Evolutionary conservation across 495 filamentous ascomycete species (phyloP).

Genomic region (Neurospora terricola): DNA sequence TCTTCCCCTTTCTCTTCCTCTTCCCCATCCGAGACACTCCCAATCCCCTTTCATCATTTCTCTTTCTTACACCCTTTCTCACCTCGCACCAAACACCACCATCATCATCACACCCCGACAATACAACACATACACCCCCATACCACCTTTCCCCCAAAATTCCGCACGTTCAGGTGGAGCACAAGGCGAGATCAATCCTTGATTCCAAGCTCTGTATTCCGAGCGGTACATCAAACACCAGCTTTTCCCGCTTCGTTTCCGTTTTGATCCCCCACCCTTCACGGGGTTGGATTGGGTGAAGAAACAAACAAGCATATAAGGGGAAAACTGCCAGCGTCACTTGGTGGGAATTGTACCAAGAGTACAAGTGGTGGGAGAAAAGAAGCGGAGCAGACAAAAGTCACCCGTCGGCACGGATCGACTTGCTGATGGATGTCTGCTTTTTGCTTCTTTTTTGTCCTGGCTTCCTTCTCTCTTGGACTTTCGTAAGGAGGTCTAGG

Average conservation of each 20-base stretch:
- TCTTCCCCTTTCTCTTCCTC: not conserved
- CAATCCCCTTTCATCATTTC: not conserved
- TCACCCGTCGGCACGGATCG: too few relatives aligned
- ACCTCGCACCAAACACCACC: too few relatives aligned
- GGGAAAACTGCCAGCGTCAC: not conserved
- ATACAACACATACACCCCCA: too few relatives aligned
- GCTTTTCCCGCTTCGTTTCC: not conserved
- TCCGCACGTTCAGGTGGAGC: conserved; percentile 52
- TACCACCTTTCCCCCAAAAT: conserved; percentile 1
- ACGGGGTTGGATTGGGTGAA: too few relatives aligned
- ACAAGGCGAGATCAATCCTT: conserved; percentile 57
- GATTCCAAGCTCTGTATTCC: conserved; percentile 51
- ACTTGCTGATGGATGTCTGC: too few relatives aligned
- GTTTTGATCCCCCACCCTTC: too few relatives aligned
- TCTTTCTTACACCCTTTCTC: not conserved
- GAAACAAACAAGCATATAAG: too few relatives aligned
- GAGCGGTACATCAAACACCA: conserved; percentile 43
- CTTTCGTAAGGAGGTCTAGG: too few relatives aligned
- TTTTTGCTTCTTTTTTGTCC: not conserved
- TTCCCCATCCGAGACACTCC: not conserved
- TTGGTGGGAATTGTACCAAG: not conserved
- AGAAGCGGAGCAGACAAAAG: too few relatives aligned
- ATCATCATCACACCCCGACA: too few relatives aligned
- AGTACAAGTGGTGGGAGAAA: not conserved
- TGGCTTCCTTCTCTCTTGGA: too few relatives aligned